Percentiles rank a stretch among this genome's conserved stretches.
These are phyloP conservation scores for Epichloe elymi DNA, from an alignment of 2,329 filamentous ascomycete species.

Conservation along the genomic window DNA sequence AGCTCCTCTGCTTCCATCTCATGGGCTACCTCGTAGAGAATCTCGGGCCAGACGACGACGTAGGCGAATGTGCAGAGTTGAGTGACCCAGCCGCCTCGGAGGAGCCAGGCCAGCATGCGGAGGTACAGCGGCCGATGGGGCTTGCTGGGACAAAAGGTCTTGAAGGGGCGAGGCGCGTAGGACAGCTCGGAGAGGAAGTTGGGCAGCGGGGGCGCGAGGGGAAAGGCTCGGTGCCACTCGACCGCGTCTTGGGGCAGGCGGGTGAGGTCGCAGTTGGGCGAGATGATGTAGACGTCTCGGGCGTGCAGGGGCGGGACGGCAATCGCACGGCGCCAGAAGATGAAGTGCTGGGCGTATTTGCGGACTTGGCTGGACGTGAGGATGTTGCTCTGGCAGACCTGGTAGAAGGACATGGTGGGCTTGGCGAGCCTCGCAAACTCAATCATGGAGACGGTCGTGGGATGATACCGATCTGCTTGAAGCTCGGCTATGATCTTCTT, in stretches of 20 bases:
- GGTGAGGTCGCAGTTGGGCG: constrained; percentile 71
- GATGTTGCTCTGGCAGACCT: constrained; percentile 56
- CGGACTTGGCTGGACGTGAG: constrained; percentile 72
- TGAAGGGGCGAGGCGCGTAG: constrained; percentile 68
- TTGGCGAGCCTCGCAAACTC: constrained; percentile 69
- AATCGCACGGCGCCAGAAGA: constrained; percentile 89
- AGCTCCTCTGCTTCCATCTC: constrained; percentile 55
- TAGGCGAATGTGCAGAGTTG: constrained; percentile 87
- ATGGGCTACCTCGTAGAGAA: constrained; percentile 67
- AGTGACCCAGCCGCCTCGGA: constrained; percentile 86
- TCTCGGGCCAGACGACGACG: constrained; percentile 70
- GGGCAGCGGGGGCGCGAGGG: constrained; percentile 67
- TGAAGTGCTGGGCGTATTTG: constrained; percentile 80
- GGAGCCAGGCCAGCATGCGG: constrained; percentile 82
- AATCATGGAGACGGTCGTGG: constrained; percentile 62
- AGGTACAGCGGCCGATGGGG: constrained; percentile 81
- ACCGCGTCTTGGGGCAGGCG: constrained; percentile 55
- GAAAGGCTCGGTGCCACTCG: constrained; percentile 67
- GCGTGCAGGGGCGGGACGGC: constrained; percentile 84
- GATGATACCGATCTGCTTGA: constrained; percentile 62
- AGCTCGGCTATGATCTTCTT: constrained; percentile 61
- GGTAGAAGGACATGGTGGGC: constrained; percentile 54
- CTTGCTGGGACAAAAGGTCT: constrained; percentile 71
- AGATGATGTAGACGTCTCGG: constrained; percentile 81
- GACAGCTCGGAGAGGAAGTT: constrained; percentile 81